Base-by-base conservation (phyloP, 2,329 filamentous ascomycete species). In the Fonsecaea nubica region DNA sequence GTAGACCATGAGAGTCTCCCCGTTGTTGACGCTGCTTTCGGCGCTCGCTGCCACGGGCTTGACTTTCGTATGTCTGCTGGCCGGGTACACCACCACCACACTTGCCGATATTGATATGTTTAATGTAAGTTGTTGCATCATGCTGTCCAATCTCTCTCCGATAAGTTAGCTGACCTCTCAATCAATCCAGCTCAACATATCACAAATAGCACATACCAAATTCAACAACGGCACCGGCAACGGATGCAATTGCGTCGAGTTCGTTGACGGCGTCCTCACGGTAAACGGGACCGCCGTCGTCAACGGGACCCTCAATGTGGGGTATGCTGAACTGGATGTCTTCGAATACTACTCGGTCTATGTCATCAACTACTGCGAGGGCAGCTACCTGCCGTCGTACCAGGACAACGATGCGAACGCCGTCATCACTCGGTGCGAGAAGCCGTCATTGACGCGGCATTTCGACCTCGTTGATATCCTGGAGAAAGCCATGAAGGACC, bases 161-260 rank as follows among this genome's bases (percentile, higher is more conserved):
- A 25, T 25, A 30, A 30, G 25, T 9, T 52, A 12, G 9, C 18
- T 60, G 25, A 36, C 58, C 5, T 35, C 25, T 25, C 25, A 25
- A 25, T 25, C 25, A 30, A 30, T 52, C 15, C n/a, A 62, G 58
- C 32, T 62, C 7, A 62, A 62, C 30, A 32, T 53, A 25, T 62
- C 58, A 12, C 58, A 54, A 38, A 62, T 62, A 21, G 58, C 58
- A 62, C 38, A 62, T 36, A 62, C 58, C 1, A 53, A 42, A 21
- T 62, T 62, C 32, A 53, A 52, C 10, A 62, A 62, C 33, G 52
- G 58, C 9, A 62, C 58, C 5, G 58, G 58, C 32, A 62, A 62
- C 52, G 58, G 58, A 30, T 62, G 58, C 33, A 62, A 54, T n/a
- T 62, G 58, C 54, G 58, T 62, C 15, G 58, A 62, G 30, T 62